Conservation (phyloP, 352 stramenopile genomes). For the Saprolegnia parasitica region DNA sequence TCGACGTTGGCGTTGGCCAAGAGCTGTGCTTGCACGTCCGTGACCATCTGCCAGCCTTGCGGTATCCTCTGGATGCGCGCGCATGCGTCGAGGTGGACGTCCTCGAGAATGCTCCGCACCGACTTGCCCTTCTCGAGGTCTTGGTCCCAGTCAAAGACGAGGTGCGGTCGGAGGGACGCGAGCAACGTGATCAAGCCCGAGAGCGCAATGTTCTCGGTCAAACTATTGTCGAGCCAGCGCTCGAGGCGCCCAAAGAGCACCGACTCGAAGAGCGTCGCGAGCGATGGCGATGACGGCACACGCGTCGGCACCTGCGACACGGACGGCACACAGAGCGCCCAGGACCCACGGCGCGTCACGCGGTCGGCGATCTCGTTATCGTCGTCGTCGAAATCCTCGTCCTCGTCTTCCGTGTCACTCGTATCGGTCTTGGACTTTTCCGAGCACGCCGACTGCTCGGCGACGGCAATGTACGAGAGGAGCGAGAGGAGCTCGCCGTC, state of each 20-base stretch:
- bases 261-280: conserved; percentile 50
- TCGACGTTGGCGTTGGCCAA: conserved; percentile 61
- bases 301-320: neutral
- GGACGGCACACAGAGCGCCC: conserved; percentile 18
- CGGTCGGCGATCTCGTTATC: conserved; percentile 36
- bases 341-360: conserved; percentile 34
- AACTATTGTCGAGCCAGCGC: conserved; percentile 72
- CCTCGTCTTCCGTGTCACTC: conserved; percentile 41
- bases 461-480: conserved; percentile 79
- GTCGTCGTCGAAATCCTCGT: conserved; percentile 46
- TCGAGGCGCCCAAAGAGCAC: conserved; percentile 72
- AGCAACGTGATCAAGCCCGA: conserved; percentile 72
- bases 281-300: conserved; percentile 7
- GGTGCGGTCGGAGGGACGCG: conserved; percentile 37
- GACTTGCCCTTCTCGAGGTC: conserved; percentile 35
- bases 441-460: conserved; percentile 70
- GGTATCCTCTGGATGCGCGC: conserved; percentile 55
- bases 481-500: conserved; percentile 38
- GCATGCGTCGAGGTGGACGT: conserved; percentile 63
- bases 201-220: conserved; percentile 76
- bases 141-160: conserved; percentile 29
- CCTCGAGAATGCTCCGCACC: conserved; percentile 73
- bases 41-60: conserved; percentile 41
- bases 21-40: conserved; percentile 58
- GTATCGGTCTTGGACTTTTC: conserved; percentile 32